phyloP scores from a whole-genome alignment of 352 stramenopile species.

The Globisporangium heterothallicum region DNA sequence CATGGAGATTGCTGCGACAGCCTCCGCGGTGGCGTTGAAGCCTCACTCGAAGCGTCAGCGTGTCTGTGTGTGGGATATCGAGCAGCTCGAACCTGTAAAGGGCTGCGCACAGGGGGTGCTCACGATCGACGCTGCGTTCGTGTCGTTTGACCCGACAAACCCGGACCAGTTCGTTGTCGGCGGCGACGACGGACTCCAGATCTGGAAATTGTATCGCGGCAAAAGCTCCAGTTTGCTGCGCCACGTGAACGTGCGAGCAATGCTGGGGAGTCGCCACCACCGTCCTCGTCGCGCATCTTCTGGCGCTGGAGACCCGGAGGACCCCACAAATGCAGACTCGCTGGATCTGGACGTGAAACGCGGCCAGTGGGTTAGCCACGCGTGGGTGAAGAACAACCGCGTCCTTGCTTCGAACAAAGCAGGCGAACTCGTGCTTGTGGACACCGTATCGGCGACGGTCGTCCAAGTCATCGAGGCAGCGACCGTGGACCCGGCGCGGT shows the following conservation, averaged over 20 bases:
- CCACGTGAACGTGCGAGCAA: conserved; percentile 14
- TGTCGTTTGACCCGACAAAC: conserved; percentile 69
- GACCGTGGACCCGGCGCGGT: conserved; percentile 26
- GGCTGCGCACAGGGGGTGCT: conserved; percentile 32
- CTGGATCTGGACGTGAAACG: conserved; percentile 49
- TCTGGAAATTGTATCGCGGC: conserved; percentile 63
- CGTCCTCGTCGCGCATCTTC: neutral
- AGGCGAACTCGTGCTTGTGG: conserved; percentile 52
- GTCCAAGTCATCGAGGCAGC: conserved; percentile 29
- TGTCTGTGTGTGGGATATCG: conserved; percentile 64
- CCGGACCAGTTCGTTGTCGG: conserved; percentile 57
- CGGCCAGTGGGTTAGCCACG: conserved; percentile 41
- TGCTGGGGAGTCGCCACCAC: neutral
- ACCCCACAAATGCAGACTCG: conserved; percentile 6
- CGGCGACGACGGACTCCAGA: conserved; percentile 48
- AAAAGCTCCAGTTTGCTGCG: conserved; percentile 26
- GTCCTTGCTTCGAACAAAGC: conserved; percentile 46
- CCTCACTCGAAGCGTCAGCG: conserved; percentile 7
- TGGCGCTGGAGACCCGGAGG: neutral
- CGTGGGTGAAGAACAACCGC: conserved; percentile 43
- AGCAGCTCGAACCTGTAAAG: conserved; percentile 39
- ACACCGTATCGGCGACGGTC: conserved; percentile 22
- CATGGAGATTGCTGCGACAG: neutral
- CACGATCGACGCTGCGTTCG: conserved; percentile 29
- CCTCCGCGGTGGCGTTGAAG: neutral